Base-by-base conservation (phyloP, 371 early-diverging fungal genomes). In the Chytridiales sp. region DNA sequence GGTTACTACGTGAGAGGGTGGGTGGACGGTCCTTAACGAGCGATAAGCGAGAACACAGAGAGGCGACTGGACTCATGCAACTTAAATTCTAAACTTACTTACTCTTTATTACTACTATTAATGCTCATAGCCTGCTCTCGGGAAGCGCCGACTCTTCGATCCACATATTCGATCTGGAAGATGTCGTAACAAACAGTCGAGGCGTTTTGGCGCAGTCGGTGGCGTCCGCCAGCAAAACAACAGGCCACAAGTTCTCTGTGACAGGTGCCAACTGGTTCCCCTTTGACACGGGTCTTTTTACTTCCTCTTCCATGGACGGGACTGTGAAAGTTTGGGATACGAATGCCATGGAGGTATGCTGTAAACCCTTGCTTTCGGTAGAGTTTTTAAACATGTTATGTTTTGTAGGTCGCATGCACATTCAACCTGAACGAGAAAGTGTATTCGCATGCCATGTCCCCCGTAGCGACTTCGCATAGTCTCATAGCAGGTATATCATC, bases 271-370 rank as follows among this genome's bases (percentile, higher is more conserved):
- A 74, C 1, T 94, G 94, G 94, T 93, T 89, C 57, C 90, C 92
- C 0, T 79, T 87, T 47, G 93, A 94, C 68, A 84, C 83, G 4
- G 92, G 94, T 43, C 79, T 93, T 77, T 90, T 95, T 66, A 82
- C 89, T 0, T 89, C 90, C 2, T 84, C 87, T 0, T 91, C 94
- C 0, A 85, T 85, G 59, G 95, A 94, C 68, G 70, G 77, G 26
- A 84, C 86, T 0, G 73, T 95, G 21, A 85, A 85, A 52, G 83
- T 91, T 8, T 94, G 93, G 93, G 97, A 94, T 57, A 87, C 91
- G 4, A 82, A 85, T 61, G 60, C 77, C 22, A 78, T 94, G 83
- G 69, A 80, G 65, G 86, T 80, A 77, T 42, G 15, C 31, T n/a
- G n/a, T 1, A 58, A 13, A 15, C 29, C 1, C n/a, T 13, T n/a